phyloP scores from a whole-genome alignment of 257 asterid genomes.

The Solanum medicagineum region DNA sequence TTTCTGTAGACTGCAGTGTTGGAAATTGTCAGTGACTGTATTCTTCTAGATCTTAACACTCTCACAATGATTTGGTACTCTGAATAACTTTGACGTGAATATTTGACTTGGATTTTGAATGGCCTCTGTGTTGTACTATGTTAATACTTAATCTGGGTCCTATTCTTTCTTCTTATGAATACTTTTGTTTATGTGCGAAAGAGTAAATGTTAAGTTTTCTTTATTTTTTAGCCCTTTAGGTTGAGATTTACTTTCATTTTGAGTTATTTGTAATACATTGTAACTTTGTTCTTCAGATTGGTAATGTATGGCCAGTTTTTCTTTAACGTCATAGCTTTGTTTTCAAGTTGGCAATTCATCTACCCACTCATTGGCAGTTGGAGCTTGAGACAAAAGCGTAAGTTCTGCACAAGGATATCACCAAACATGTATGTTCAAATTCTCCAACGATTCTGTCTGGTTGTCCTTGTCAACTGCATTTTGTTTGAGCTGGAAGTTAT shows the following conservation, averaged over 20 bases:
- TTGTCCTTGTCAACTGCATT: background rate
- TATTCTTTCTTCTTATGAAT: background rate
- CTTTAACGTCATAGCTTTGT: background rate
- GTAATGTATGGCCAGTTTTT: background rate
- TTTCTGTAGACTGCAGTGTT: background rate
- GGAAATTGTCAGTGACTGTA: background rate
- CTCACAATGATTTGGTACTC: background rate
- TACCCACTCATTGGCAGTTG: slow-evolving; percentile 29
- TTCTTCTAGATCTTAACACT: background rate
- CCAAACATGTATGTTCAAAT: slow-evolving; percentile 45
- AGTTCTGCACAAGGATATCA: slow-evolving; percentile 64
- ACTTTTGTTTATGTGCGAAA: background rate
- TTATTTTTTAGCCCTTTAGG: background rate
- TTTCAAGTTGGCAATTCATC: background rate
- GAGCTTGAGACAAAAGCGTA: slow-evolving; percentile 68
- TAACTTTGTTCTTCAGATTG: background rate
- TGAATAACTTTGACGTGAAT: background rate
- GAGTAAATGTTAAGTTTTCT: background rate
- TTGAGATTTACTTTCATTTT: background rate
- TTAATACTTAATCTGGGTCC: background rate
- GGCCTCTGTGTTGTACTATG: background rate
- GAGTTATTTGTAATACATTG: background rate
- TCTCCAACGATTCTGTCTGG: background rate
- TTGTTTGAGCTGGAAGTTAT: background rate
- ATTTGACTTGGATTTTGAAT: background rate